phyloP scores from a whole-genome alignment of 164 flowering plant genomes.

The Magnolia kwangsiensis region DNA sequence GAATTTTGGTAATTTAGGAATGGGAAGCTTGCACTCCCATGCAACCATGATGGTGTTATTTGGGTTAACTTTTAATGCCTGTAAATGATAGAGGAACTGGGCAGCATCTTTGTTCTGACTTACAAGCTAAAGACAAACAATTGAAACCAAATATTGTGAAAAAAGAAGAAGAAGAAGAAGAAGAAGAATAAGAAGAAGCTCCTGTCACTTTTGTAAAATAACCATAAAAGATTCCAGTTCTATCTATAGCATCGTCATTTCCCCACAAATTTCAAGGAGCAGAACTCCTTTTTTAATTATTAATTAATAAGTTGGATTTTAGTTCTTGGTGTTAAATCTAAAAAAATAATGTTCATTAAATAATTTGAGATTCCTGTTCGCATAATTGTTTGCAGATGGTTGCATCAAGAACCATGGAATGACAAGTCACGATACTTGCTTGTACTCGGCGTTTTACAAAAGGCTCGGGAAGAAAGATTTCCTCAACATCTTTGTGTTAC shows the following conservation, averaged over 20 bases:
- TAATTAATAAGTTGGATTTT: neutral
- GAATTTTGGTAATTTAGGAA: neutral
- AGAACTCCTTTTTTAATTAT: neutral
- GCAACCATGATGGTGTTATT: too few relatives aligned
- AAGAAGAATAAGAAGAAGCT: too few relatives aligned
- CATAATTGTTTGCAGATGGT: constrained; percentile 43
- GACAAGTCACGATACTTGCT: constrained; percentile 56
- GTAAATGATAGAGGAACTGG: too few relatives aligned
- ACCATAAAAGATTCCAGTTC: too few relatives aligned
- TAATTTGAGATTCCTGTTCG: too few relatives aligned
- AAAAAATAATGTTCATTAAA: too few relatives aligned
- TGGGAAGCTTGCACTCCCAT: neutral
- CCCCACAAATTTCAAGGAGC: neutral
- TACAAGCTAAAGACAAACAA: too few relatives aligned
- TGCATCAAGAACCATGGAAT: constrained; percentile 85
- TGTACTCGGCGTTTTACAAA: constrained; percentile 59
- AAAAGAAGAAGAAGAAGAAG: too few relatives aligned
- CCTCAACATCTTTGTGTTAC: constrained; percentile 54
- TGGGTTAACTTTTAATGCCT: too few relatives aligned
- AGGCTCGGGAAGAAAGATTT: constrained; percentile 76
- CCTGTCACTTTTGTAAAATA: too few relatives aligned
- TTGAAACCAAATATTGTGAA: too few relatives aligned
- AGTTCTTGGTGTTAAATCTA: neutral
- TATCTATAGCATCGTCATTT: neutral
- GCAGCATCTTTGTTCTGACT: too few relatives aligned